These are phyloP conservation scores for Sparassis latifolia DNA, from an alignment of 1,284 basidiomycete species.

Conservation along the genomic window DNA sequence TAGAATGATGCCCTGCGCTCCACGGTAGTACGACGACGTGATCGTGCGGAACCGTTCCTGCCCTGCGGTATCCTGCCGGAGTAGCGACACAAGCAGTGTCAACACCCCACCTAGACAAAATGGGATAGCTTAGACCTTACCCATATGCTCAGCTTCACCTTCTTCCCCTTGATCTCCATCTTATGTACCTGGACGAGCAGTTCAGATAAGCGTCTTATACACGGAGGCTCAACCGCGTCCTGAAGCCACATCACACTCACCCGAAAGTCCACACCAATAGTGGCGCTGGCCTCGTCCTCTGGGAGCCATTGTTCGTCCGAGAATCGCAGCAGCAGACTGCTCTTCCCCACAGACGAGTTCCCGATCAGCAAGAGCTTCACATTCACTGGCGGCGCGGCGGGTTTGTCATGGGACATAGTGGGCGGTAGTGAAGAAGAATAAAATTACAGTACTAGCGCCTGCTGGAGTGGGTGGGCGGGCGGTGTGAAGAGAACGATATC, in stretches of 20 bases:
- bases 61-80: conserved; percentile 78
- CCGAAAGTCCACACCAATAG: conserved; percentile 85
- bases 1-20: conserved; percentile 90
- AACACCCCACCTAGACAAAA: neutral
- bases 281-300: conserved; percentile 91
- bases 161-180: conserved; percentile 75
- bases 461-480: conserved; percentile 1
- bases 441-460: neutral
- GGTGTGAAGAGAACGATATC: conserved; percentile 1
- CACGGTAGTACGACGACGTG: conserved; percentile 88
- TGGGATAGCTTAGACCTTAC: conserved; percentile 27
- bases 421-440: neutral
- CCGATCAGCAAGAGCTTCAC: conserved; percentile 75
- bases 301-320: conserved; percentile 95
- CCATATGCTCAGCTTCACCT: conserved; percentile 81
- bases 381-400: conserved; percentile 37
- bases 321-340: conserved; percentile 87
- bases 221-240: neutral
- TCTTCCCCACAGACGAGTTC: conserved; percentile 90
- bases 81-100: neutral
- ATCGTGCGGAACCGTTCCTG: conserved; percentile 91
- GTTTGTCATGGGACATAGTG: conserved; percentile 15
- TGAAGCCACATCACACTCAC: conserved; percentile 34
- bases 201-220: too few species aligned
- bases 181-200: conserved; percentile 56